Base-by-base conservation (phyloP, 306 rosid species). In the Rosa chinensis region DNA sequence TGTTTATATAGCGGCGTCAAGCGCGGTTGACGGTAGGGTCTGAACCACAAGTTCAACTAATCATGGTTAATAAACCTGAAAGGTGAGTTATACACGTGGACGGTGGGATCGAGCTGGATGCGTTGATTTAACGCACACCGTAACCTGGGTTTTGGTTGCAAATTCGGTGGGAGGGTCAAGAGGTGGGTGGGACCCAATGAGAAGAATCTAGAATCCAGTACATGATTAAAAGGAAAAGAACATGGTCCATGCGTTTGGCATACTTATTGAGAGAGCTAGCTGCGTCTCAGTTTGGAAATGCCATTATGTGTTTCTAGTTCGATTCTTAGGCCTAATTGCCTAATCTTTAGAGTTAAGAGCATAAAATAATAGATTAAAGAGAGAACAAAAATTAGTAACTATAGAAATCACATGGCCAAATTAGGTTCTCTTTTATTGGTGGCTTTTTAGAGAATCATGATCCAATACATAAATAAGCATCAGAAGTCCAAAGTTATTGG, bases 61-160 rank as follows among this genome's bases (percentile, higher is more conserved):
- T 47, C 75, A 50, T 68, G 64, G 80, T 70, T 49, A 56, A 20
- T 7, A 13, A 62, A 13, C 68, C 18, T 25, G 42, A 3, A 21
- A 5, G 20, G 0, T 7, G 9, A n/a, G 66, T 18, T 12, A 12
- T 6, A 47, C 50, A 58, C 70, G 70, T 63, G 78, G 73, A 71
- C 70, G 72, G 86, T 28, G 44, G 1, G 76, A 86, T 86, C 28
- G 14, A 9, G 61, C 6, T 56, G 42, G 40, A 74, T 52, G 78
- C 64, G 79, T 62, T 40, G 8, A 16, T 39, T 17, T 55, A 40
- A n/a, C 40, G 75, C 40, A 11, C 2, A 5, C 10, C 53, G 2
- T 18, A 17, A 20, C 20, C 20, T 20, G 62, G 35, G 7, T 23
- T 21, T 21, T 23, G 66, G 66, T 25, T 59, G 17, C 8, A 62